These are phyloP conservation scores for Penicillium sp. DNA, from an alignment of 2,329 filamentous ascomycete genomes.

Conservation along the genomic window DNA sequence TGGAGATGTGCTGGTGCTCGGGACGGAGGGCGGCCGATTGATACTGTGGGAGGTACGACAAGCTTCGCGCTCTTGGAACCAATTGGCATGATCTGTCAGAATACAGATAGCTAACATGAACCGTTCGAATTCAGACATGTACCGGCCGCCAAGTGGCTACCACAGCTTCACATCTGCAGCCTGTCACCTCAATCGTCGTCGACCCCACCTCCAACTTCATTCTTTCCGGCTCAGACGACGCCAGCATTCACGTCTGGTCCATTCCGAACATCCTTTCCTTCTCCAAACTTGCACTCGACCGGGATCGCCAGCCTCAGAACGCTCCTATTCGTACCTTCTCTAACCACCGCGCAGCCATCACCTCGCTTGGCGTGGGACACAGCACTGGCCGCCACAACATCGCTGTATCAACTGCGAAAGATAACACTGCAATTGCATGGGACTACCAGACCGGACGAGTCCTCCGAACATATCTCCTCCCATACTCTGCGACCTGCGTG, in stretches of 20 bases:
- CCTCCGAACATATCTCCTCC: conserved; percentile 79
- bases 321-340: conserved; percentile 76
- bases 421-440: conserved; percentile 91
- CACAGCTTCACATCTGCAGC: conserved; percentile 45
- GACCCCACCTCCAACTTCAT: conserved; percentile 62
- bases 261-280: conserved; percentile 72
- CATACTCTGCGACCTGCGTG: conserved; percentile 70
- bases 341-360: conserved; percentile 62
- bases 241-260: conserved; percentile 91
- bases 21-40: conserved; percentile 81
- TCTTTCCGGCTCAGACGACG: conserved; percentile 62
- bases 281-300: conserved; percentile 46
- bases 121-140: conserved; percentile 37
- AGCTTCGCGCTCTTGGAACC: neutral
- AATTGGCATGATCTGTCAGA: conserved; percentile 3
- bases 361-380: conserved; percentile 61
- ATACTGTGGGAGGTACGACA: conserved; percentile 85
- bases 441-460: conserved; percentile 79
- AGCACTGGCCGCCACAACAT: conserved; percentile 75
- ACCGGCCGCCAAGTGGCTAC: conserved; percentile 50
- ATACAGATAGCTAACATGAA: conserved; percentile 5
- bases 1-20: conserved; percentile 67
- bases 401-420: conserved; percentile 78
- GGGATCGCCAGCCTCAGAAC: conserved; percentile 47
- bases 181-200: conserved; percentile 71